These are phyloP conservation scores for Corylus americana DNA, from an alignment of 306 rosid genomes.

Conservation along the genomic window DNA sequence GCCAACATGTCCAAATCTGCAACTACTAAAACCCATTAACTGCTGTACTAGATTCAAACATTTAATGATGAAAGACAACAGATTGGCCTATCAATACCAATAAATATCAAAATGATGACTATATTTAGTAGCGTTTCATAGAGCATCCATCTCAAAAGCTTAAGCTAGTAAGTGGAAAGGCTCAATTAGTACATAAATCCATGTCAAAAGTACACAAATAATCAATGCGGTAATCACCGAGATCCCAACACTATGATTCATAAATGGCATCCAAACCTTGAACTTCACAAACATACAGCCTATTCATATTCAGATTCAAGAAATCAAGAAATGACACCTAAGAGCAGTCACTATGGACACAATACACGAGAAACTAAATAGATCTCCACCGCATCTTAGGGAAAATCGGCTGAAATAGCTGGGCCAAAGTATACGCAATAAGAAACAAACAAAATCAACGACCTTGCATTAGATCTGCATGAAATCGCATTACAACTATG, in stretches of 20 bases:
- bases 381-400: constrained; percentile 1
- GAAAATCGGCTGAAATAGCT: neutral
- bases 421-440: neutral
- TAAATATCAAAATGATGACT: neutral
- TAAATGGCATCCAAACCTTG: neutral
- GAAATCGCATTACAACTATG: neutral
- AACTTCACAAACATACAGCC: neutral
- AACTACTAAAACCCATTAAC: neutral
- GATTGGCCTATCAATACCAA: neutral
- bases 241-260: neutral
- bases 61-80: neutral
- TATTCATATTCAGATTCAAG: neutral
- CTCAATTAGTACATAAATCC: neutral
- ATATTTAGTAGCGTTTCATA: neutral
- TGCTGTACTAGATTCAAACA: neutral
- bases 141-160: neutral
- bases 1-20: neutral
- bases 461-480: neutral
- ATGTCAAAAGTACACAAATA: neutral
- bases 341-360: neutral
- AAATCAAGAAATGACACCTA: neutral
- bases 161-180: neutral
- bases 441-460: neutral
- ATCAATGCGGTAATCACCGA: neutral
- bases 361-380: neutral